phyloP scores from a whole-genome alignment of 495 filamentous ascomycete species.

The Trichocladium uniseriatum region DNA sequence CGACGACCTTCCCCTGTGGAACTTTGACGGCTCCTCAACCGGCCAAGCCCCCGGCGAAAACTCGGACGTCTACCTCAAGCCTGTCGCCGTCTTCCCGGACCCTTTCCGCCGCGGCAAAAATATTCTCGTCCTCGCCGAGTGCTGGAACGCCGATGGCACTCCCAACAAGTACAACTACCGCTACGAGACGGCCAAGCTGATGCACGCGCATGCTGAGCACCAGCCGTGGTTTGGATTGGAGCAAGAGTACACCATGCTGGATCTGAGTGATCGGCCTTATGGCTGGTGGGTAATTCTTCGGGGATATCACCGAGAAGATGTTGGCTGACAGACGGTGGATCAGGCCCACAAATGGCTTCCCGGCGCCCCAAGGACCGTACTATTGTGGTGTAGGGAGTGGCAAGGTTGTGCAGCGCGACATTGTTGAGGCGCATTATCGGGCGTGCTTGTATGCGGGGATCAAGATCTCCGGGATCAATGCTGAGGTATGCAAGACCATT shows the following conservation, averaged over 20 bases:
- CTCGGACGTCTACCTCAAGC: constrained; percentile 92
- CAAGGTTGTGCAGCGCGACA: constrained; percentile 96
- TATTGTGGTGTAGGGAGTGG: constrained; percentile 98
- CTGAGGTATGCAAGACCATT: constrained; percentile 63
- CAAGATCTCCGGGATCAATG: constrained; percentile 96
- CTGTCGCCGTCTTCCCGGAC: constrained; percentile 62
- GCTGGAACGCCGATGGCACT: constrained; percentile 90
- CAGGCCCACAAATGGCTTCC: constrained; percentile 66
- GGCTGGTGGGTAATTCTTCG: constrained; percentile 62
- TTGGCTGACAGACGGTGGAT: neutral
- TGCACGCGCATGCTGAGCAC: constrained; percentile 76
- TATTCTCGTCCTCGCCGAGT: constrained; percentile 94
- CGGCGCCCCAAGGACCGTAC: constrained; percentile 89
- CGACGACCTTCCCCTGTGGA: constrained; percentile 94
- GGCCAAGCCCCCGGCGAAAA: constrained; percentile 92
- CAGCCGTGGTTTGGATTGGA: constrained; percentile 97
- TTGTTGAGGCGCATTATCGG: constrained; percentile 98
- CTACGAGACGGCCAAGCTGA: constrained; percentile 54
- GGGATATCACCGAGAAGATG: neutral
- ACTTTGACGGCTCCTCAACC: constrained; percentile 96
- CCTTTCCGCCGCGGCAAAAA: constrained; percentile 78
- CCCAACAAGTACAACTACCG: constrained; percentile 99
- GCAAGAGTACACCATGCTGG: constrained; percentile 70
- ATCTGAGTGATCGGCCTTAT: constrained; percentile 75
- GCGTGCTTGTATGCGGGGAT: constrained; percentile 87